phyloP scores from a whole-genome alignment of 176 grass and related monocot genomes.

The Carex pumila region DNA sequence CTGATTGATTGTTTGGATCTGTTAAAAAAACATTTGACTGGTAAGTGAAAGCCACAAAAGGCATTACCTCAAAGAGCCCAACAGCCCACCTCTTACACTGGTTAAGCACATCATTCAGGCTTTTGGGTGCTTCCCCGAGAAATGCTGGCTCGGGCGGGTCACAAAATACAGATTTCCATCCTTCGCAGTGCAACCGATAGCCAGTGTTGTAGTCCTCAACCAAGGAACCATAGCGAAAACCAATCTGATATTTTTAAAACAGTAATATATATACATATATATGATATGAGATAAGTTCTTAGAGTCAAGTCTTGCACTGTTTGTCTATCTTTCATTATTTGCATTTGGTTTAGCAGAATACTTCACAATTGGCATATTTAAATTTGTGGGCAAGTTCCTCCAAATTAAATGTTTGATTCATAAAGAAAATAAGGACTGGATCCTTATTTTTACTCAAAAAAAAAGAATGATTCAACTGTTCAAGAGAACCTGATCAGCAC shows the following conservation, averaged over 20 bases:
- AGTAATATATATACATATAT: not conserved
- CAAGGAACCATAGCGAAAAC: slow-evolving; percentile 35
- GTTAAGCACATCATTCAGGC: slow-evolving; percentile 27
- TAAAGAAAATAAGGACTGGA: too few relatives aligned
- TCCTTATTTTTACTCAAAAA: too few relatives aligned
- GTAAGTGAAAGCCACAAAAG: not conserved
- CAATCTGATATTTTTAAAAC: slow-evolving; percentile 19
- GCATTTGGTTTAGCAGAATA: too few relatives aligned
- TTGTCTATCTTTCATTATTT: not conserved
- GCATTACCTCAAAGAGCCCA: slow-evolving; percentile 17
- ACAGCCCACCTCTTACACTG: slow-evolving; percentile 33
- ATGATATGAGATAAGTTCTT: not conserved
- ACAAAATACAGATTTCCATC: slow-evolving; percentile 31
- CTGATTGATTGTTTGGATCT: not conserved
- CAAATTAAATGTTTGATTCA: not conserved
- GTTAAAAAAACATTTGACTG: not conserved
- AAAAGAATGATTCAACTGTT: too few relatives aligned
- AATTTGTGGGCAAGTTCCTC: not conserved
- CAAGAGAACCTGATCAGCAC: not conserved
- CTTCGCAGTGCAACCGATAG: slow-evolving; percentile 29
- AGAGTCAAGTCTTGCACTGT: not conserved
- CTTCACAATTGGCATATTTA: not conserved
- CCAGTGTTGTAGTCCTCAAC: slow-evolving; percentile 31
- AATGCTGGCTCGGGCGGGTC: slow-evolving; percentile 26
- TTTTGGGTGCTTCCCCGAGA: slow-evolving; percentile 29